Percentiles rank a stretch among this genome's conserved stretches.
phyloP scores from a whole-genome alignment of 345 rosid genomes.

The Eucalyptus sp. region DNA sequence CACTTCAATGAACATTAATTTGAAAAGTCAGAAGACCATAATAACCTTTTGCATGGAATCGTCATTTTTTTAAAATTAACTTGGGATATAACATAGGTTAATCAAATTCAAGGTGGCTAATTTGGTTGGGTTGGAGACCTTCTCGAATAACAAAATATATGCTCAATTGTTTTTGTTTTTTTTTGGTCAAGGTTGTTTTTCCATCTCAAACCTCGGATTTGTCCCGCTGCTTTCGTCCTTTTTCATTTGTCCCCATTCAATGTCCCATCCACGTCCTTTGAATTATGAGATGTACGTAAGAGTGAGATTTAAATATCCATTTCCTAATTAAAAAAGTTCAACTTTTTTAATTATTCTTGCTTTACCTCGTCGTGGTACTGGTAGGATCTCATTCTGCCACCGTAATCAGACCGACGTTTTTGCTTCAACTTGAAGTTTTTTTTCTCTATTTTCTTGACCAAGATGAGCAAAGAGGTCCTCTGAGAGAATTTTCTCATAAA shows the following conservation, averaged over 20 bases:
- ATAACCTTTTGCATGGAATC: neutral
- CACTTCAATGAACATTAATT: neutral
- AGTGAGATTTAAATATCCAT: neutral
- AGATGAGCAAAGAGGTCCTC: neutral
- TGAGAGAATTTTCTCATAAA: neutral
- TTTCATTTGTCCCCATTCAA: neutral
- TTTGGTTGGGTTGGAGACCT: neutral
- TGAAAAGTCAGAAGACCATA: neutral
- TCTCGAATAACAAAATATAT: neutral
- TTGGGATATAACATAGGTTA: neutral
- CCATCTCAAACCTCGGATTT: neutral
- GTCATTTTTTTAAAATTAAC: neutral
- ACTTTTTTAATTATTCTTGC: neutral
- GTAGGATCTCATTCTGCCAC: neutral
- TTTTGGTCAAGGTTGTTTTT: neutral
- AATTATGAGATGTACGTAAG: neutral
- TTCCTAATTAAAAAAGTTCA: neutral
- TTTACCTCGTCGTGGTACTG: neutral
- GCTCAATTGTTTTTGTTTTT: neutral
- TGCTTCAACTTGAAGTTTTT: no score
- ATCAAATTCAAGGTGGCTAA: neutral
- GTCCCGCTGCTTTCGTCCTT: neutral
- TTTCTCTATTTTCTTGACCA: no score
- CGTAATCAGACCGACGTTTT: neutral
- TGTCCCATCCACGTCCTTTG: neutral